Evolutionary conservation across 2,329 filamentous ascomycete species (phyloP).

Genomic region (Dactylonectria estremocensis): DNA sequence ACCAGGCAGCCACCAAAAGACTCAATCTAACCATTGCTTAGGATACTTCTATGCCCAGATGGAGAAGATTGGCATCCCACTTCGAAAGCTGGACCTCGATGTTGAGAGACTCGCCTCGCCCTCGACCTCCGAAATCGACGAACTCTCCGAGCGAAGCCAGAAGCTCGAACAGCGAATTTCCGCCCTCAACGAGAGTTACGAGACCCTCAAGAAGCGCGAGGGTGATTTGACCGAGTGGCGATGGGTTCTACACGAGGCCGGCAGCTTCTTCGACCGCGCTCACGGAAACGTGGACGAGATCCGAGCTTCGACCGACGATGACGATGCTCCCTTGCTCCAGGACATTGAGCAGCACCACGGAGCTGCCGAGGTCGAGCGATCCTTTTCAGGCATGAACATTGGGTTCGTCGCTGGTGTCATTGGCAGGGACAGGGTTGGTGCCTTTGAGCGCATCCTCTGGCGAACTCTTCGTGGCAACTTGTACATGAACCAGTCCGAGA

Average conservation of each 20-base stretch:
- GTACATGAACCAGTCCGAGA: slow-evolving; percentile 99
- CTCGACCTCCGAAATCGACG: slow-evolving; percentile 95
- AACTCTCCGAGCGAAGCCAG: slow-evolving; percentile 92
- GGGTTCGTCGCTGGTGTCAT: slow-evolving; percentile 98
- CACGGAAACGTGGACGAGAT: slow-evolving; percentile 98
- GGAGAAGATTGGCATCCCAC: slow-evolving; percentile 89
- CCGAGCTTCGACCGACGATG: slow-evolving; percentile 88
- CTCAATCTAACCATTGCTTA: slow-evolving; percentile 58
- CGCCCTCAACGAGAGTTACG: slow-evolving; percentile 97
- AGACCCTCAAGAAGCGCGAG: slow-evolving; percentile 97
- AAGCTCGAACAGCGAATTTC: slow-evolving; percentile 91
- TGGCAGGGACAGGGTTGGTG: slow-evolving; percentile 89
- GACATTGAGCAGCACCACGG: slow-evolving; percentile 89
- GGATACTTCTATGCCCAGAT: slow-evolving; percentile 97
- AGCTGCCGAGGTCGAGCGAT: slow-evolving; percentile 80
- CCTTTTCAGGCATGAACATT: slow-evolving; percentile 98
- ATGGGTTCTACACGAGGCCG: slow-evolving; percentile 96
- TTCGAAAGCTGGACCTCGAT: slow-evolving; percentile 93
- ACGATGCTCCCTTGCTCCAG: slow-evolving; percentile 92
- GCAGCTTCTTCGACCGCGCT: slow-evolving; percentile 96
- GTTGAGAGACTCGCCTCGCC: slow-evolving; percentile 88
- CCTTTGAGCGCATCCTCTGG: slow-evolving; percentile 98
- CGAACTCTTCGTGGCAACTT: slow-evolving; percentile 96
- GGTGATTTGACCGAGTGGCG: slow-evolving; percentile 98
- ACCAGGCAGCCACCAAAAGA: slow-evolving; percentile 30